phyloP scores from a whole-genome alignment of 495 filamentous ascomycete species.

The Daldinia childiae region DNA sequence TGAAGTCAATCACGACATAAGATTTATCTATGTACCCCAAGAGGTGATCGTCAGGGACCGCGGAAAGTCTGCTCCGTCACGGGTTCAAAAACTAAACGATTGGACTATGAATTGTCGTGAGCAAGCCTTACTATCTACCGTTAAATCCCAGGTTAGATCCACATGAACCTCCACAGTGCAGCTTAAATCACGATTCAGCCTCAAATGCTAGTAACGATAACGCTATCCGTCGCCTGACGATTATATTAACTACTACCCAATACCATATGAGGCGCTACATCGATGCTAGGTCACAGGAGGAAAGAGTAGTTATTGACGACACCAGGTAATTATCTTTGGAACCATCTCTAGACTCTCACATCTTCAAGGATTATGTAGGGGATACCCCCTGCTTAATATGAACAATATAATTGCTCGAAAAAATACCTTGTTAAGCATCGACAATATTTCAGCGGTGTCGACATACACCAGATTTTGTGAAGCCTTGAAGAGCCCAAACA shows the following conservation, averaged over 20 bases:
- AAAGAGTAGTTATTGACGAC: background rate
- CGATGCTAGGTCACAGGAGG: background rate
- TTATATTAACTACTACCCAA: background rate
- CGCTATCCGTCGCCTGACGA: background rate
- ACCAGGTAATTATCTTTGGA: background rate
- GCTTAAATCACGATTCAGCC: conserved; percentile 17
- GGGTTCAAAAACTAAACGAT: background rate
- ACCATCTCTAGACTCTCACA: background rate
- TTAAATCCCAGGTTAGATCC: background rate
- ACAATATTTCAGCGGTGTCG: conserved; percentile 1
- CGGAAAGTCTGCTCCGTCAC: conserved; percentile 12
- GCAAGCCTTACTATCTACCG: background rate
- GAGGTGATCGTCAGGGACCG: conserved; percentile 9
- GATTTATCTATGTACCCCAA: background rate
- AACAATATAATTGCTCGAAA: background rate
- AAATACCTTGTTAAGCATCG: background rate
- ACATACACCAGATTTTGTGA: background rate
- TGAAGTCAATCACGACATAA: background rate
- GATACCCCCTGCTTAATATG: background rate
- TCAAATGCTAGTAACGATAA: conserved; percentile 4
- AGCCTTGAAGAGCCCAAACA: background rate
- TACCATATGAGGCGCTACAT: background rate
- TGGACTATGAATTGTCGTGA: background rate
- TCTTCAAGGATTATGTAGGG: background rate
- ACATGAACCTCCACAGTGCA: background rate